Evolutionary conservation across 176 grass and related monocot genomes (phyloP).

Genomic region (Oryza meyeriana): DNA sequence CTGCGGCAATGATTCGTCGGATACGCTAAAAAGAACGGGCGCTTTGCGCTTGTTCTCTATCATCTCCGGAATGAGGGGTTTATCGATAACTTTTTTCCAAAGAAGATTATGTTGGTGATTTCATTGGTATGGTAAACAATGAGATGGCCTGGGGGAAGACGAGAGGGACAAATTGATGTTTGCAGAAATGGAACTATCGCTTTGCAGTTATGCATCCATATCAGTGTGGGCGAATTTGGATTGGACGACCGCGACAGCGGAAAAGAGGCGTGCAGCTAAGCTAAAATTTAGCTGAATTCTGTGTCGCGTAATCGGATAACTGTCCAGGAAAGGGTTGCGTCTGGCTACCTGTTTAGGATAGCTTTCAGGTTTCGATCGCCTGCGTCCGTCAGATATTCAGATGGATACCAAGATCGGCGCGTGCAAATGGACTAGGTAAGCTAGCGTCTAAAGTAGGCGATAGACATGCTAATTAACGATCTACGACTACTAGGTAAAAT

Average conservation of each 20-base stretch:
- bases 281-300: background rate
- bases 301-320: background rate
- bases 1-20: too few species aligned
- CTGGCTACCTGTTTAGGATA: background rate
- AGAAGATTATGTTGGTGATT: too few species aligned
- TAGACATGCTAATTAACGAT: background rate
- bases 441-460: background rate
- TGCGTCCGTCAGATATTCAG: background rate
- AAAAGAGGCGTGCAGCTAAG: background rate
- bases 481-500: too few species aligned
- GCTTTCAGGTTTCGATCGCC: background rate
- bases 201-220: background rate
- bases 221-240: background rate
- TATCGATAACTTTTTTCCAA: too few species aligned
- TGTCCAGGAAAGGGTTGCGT: background rate
- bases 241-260: too few species aligned
- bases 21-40: too few species aligned
- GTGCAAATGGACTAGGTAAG: background rate
- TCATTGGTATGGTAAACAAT: too few species aligned
- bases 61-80: too few species aligned
- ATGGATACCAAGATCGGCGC: too few species aligned
- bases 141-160: too few species aligned
- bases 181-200: background rate
- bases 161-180: too few species aligned
- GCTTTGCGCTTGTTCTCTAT: too few species aligned